Percentiles rank a stretch among this genome's conserved stretches.
These are phyloP conservation scores for Emergomyces africanus DNA, from an alignment of 2,329 filamentous ascomycete genomes.

Conservation along the genomic window DNA sequence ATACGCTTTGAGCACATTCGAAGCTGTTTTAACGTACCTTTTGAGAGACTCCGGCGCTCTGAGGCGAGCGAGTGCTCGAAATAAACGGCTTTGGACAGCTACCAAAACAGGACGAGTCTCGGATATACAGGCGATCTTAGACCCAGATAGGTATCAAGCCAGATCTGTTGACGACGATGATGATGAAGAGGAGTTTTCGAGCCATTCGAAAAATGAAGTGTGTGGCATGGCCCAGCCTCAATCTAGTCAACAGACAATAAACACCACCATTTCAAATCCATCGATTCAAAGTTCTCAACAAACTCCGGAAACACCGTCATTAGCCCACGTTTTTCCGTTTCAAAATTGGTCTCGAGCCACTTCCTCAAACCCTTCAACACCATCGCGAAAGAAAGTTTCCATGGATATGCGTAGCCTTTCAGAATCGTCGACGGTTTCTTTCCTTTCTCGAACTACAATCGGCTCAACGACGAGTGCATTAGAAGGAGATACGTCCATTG, in stretches of 20 bases:
- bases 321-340: slow-evolving; percentile 88
- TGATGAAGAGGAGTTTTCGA: slow-evolving; percentile 16
- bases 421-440: slow-evolving; percentile 71
- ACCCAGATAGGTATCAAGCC: slow-evolving; percentile 47
- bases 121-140: slow-evolving; percentile 65
- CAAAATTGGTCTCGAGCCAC: slow-evolving; percentile 45
- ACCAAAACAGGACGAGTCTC: slow-evolving; percentile 62
- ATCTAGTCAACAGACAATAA: slow-evolving; percentile 13
- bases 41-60: slow-evolving; percentile 68
- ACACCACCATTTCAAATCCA: slow-evolving; percentile 12
- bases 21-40: slow-evolving; percentile 84
- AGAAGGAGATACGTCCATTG: slow-evolving; percentile 77
- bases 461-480: slow-evolving; percentile 59
- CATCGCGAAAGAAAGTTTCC: slow-evolving; percentile 57
- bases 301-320: slow-evolving; percentile 19
- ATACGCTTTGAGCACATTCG: slow-evolving; percentile 90
- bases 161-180: slow-evolving; percentile 29
- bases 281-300: slow-evolving; percentile 10
- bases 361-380: neutral
- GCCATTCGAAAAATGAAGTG: slow-evolving; percentile 22
- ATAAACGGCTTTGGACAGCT: slow-evolving; percentile 79
- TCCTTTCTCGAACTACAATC: slow-evolving; percentile 67
- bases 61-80: slow-evolving; percentile 71
- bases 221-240: slow-evolving; percentile 15
- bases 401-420: slow-evolving; percentile 86